A percentile compares a stretch with the other conserved stretches of the same genome.
phyloP scores from a whole-genome alignment of 495 filamentous ascomycete species.

The Choiromyces venosus region DNA sequence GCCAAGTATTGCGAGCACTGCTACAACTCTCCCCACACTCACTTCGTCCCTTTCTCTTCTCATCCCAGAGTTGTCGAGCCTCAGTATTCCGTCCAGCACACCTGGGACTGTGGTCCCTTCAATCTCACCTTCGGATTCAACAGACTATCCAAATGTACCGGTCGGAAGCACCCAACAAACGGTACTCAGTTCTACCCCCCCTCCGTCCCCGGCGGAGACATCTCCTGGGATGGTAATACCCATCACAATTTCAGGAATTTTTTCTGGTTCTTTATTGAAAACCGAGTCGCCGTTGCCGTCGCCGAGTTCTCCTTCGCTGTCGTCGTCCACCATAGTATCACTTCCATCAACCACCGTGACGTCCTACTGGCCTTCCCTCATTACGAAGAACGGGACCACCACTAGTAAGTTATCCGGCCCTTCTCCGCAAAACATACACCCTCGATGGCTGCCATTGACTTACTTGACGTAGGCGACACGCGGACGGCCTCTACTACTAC shows the following conservation, averaged over 20 bases:
- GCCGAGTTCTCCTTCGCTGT: conserved; percentile 11
- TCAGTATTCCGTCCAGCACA: not conserved
- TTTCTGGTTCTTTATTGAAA: conserved; percentile 12
- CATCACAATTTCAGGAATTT: conserved; percentile 7
- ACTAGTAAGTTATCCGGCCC: conserved; percentile 22
- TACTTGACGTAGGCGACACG: conserved; percentile 22
- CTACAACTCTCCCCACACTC: conserved; percentile 10
- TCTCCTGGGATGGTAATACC: conserved; percentile 29
- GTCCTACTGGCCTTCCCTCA: conserved; percentile 21
- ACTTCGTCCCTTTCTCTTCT: conserved; percentile 3
- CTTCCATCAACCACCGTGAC: conserved; percentile 28
- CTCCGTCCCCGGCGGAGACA: conserved; percentile 35
- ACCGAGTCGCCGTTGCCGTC: conserved; percentile 7
- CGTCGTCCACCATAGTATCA: conserved; percentile 5
- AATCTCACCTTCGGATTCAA: conserved; percentile 22
- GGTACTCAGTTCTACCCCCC: conserved; percentile 37
- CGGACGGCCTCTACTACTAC: conserved; percentile 19
- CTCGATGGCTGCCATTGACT: conserved; percentile 15
- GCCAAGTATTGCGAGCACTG: conserved; percentile 8
- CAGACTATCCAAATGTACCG: conserved; percentile 22
- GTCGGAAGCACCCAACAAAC: conserved; percentile 31
- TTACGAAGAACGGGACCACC: conserved; percentile 25
- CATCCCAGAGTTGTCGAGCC: conserved; percentile 2
- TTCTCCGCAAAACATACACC: conserved; percentile 3
- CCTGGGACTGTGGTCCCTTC: conserved; percentile 14